phyloP scores from a whole-genome alignment of 2,329 filamentous ascomycete species.

The Diaporthe sp. region DNA sequence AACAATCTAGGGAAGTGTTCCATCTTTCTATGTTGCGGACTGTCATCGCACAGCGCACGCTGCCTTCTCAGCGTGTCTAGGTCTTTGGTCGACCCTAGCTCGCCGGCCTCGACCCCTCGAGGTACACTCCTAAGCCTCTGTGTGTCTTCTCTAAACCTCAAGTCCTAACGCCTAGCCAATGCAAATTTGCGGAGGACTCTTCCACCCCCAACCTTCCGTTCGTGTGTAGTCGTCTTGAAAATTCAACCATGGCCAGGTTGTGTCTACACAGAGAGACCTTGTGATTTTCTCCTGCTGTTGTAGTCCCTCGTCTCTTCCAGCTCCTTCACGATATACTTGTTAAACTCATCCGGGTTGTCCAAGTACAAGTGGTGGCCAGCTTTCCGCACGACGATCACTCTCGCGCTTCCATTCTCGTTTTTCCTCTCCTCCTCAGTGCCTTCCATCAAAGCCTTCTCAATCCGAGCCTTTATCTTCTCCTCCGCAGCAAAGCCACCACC shows the following conservation, averaged over 20 bases:
- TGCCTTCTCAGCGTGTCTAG: slow-evolving; percentile 3
- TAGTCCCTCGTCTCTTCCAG: slow-evolving; percentile 63
- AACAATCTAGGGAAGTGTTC: slow-evolving; percentile 14
- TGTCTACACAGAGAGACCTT: slow-evolving; percentile 27
- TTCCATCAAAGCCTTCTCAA: slow-evolving; percentile 69
- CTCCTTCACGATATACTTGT: slow-evolving; percentile 65
- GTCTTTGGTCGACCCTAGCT: slow-evolving; percentile 1
- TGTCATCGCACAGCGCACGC: not conserved
- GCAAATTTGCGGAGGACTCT: slow-evolving; percentile 16
- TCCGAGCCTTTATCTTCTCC: slow-evolving; percentile 81
- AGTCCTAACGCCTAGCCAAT: slow-evolving; percentile 36
- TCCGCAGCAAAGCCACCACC: slow-evolving; percentile 85
- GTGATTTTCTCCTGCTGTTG: slow-evolving; percentile 42
- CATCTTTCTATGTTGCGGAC: slow-evolving; percentile 6
- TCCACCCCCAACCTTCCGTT: not conserved
- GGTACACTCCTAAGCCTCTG: not conserved
- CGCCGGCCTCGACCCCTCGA: not conserved
- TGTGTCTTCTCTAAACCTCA: not conserved
- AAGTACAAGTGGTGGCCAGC: slow-evolving; percentile 73
- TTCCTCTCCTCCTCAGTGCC: slow-evolving; percentile 77
- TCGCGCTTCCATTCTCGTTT: slow-evolving; percentile 83
- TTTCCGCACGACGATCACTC: slow-evolving; percentile 81
- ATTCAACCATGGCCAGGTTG: no score
- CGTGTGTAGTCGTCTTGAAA: not conserved
- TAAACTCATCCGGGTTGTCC: slow-evolving; percentile 72